phyloP scores from a whole-genome alignment of 228 moss, liverwort and hornwort species.

The Sphagnum magellanicum region DNA sequence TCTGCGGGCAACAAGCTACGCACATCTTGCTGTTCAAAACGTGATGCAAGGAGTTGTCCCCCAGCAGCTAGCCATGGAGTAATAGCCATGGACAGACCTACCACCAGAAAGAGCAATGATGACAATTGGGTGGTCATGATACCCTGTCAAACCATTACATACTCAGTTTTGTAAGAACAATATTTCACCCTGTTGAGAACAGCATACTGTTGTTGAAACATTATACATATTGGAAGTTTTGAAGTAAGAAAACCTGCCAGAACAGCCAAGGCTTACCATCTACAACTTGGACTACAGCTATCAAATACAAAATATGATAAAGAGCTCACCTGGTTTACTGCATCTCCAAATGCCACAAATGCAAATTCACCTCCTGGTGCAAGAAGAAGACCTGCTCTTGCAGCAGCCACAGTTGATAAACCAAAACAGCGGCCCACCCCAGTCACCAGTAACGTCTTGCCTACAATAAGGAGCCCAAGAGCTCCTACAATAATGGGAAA shows the following conservation, averaged over 20 bases:
- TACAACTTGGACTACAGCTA: too few species aligned
- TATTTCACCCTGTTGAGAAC: too few species aligned
- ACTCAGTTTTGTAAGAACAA: too few species aligned
- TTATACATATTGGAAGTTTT: too few species aligned
- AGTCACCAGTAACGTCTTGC: conserved; percentile 84
- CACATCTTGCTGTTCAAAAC: conserved; percentile 98
- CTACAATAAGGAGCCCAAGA: conserved; percentile 69
- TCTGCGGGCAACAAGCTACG: conserved; percentile 87
- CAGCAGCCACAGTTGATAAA: conserved; percentile 84
- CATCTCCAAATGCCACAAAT: conserved; percentile 98
- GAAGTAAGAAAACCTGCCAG: too few species aligned
- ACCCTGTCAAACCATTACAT: conserved; percentile 39
- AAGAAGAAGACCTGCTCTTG: conserved; percentile 82
- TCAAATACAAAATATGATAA: background rate
- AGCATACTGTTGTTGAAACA: too few species aligned
- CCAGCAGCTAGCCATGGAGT: conserved; percentile 99
- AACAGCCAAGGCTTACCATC: too few species aligned
- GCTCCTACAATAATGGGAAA: conserved; percentile 77
- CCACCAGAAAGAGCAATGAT: conserved; percentile 87
- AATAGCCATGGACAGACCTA: conserved; percentile 95
- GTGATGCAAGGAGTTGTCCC: conserved; percentile 85
- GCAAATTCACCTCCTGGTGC: conserved; percentile 99
- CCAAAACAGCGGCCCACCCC: conserved; percentile 82
- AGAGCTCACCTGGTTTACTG: conserved; percentile 79
- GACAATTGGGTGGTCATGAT: conserved; percentile 81